Percentiles rank a stretch among this genome's conserved stretches.
Evolutionary conservation across 306 rosid species (phyloP).

Genomic region (Macrotyloma uniflorum): DNA sequence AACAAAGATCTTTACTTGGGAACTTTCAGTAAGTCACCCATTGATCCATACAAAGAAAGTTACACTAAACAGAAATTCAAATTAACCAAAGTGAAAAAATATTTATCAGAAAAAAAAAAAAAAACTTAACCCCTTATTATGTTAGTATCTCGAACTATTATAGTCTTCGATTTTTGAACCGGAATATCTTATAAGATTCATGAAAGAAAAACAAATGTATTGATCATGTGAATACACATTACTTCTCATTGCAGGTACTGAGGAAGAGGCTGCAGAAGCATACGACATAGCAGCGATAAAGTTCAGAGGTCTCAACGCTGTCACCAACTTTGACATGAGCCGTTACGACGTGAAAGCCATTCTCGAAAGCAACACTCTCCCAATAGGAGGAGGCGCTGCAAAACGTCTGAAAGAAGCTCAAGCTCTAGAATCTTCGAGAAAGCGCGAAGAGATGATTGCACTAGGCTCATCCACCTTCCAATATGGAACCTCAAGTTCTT

Average conservation of each 20-base stretch:
- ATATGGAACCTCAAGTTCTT: constrained; percentile 54
- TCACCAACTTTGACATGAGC: constrained; percentile 94
- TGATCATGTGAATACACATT: neutral
- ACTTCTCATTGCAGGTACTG: constrained; percentile 59
- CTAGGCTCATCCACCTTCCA: constrained; percentile 61
- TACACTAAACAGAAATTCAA: neutral
- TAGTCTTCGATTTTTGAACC: neutral
- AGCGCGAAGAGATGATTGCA: constrained; percentile 83
- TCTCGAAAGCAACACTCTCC: constrained; percentile 86
- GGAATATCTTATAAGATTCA: neutral
- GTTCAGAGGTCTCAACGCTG: constrained; percentile 91
- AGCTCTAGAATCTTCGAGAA: constrained; percentile 82
- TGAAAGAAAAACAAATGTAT: neutral
- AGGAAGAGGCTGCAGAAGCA: constrained; percentile 99
- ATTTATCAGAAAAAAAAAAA: neutral
- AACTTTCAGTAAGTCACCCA: constrained; percentile 80
- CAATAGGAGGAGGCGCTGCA: constrained; percentile 96
- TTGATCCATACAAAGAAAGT: neutral
- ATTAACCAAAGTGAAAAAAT: neutral
- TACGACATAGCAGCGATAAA: constrained; percentile 97
- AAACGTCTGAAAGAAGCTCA: constrained; percentile 93
- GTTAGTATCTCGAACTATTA: neutral
- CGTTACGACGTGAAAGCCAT: constrained; percentile 95
- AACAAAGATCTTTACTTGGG: constrained; percentile 98
- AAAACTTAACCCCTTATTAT: no score